Evolutionary conservation across 306 rosid species (phyloP).

Genomic region (Gillenia trifoliata): DNA sequence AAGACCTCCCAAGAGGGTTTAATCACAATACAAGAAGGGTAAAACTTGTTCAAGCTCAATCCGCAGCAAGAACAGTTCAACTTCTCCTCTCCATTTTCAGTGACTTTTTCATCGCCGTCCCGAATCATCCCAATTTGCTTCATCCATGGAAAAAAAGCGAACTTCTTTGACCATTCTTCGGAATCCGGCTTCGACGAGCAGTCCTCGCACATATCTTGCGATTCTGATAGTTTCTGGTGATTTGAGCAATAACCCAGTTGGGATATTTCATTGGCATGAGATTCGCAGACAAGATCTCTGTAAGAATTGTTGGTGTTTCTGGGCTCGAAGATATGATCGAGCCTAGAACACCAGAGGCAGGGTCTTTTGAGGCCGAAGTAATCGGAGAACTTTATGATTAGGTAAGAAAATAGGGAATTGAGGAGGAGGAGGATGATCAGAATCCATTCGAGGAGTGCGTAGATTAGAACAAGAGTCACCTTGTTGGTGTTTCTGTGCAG

Average conservation of each 20-base stretch:
- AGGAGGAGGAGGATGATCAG: conserved; percentile 71
- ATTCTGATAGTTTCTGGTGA: conserved; percentile 65
- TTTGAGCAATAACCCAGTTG: conserved; percentile 57
- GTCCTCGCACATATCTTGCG: conserved; percentile 69
- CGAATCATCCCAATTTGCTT: conserved; percentile 52
- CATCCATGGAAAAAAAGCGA: conserved; percentile 63
- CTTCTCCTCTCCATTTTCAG: conserved; percentile 39
- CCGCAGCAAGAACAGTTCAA: conserved; percentile 80
- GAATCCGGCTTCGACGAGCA: conserved; percentile 50
- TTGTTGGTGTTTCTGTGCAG: conserved; percentile 79
- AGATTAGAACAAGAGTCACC: conserved; percentile 66
- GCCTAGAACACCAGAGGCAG: conserved; percentile 81
- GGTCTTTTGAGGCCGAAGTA: conserved; percentile 85
- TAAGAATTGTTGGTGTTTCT: conserved; percentile 29
- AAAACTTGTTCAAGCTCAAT: conserved; percentile 39
- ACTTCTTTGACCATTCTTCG: conserved; percentile 43
- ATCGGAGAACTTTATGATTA: conserved; percentile 71
- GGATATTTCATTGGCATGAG: conserved; percentile 80
- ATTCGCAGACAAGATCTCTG: conserved; percentile 80
- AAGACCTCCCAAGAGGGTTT: conserved; percentile 66
- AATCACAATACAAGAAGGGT: conserved; percentile 61
- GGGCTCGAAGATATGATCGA: conserved; percentile 74
- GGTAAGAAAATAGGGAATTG: conserved; percentile 75
- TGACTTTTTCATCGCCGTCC: conserved; percentile 23
- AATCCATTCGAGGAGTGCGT: conserved; percentile 86